A percentile compares a stretch with the other conserved stretches of the same genome.
Conservation (phyloP, 163 green algal species). For the Scenedesmus sp. region DNA sequence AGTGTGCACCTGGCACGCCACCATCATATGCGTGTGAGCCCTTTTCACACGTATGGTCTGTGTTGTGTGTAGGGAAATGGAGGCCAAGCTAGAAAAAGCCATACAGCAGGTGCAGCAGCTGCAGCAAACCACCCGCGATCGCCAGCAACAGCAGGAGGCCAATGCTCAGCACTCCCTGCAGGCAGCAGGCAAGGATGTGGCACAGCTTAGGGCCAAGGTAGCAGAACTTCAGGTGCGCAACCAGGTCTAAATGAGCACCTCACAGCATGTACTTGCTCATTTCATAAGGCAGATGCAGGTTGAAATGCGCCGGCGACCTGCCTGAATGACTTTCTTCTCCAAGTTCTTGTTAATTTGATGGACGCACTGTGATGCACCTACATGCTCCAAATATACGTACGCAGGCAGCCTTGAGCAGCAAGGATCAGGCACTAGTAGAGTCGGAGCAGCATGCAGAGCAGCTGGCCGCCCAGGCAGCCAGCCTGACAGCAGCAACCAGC, state of each 20-base stretch:
- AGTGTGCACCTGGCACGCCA: background rate
- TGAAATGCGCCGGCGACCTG: too few relatives aligned
- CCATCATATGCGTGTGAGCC: background rate
- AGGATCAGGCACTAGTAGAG: background rate
- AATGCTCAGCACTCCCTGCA: background rate
- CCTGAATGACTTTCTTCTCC: too few relatives aligned
- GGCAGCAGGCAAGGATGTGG: slow-evolving; percentile 2
- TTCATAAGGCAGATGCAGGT: background rate
- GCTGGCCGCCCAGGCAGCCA: background rate
- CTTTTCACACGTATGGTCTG: background rate
- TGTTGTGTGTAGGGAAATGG: slow-evolving; percentile 43
- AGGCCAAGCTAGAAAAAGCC: slow-evolving; percentile 43
- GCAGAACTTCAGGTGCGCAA: slow-evolving; percentile 31
- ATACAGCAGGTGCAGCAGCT: slow-evolving; percentile 50
- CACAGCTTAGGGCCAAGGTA: slow-evolving; percentile 34
- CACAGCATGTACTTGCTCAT: background rate
- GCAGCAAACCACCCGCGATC: slow-evolving; percentile 27
- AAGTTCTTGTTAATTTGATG: too few relatives aligned
- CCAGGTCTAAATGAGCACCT: background rate
- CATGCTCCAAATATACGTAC: background rate
- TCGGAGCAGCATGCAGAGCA: slow-evolving; percentile 6
- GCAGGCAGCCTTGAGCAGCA: slow-evolving; percentile 39
- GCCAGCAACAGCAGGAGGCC: slow-evolving; percentile 38
- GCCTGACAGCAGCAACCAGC: slow-evolving; percentile 23
- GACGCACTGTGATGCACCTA: too few relatives aligned